A percentile compares a stretch with the other conserved stretches of the same genome.
Conservation (phyloP, 2,329 filamentous ascomycete species). For the Coniella lustricola region DNA sequence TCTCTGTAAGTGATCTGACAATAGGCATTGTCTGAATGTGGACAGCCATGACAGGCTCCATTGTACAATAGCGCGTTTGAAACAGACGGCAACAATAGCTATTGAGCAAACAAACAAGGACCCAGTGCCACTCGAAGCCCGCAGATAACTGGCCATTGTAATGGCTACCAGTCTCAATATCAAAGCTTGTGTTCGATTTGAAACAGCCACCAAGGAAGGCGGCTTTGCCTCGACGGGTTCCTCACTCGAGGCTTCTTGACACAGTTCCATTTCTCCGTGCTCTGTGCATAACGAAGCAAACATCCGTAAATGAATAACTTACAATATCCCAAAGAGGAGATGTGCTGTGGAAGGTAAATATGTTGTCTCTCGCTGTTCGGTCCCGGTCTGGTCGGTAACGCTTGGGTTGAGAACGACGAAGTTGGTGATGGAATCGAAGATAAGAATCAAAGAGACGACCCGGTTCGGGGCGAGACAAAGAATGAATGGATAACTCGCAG, state of each 20-base stretch:
- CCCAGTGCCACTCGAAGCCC: not conserved
- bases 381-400: not conserved
- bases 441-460: not conserved
- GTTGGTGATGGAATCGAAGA: not conserved
- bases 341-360: not conserved
- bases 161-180: too few species aligned
- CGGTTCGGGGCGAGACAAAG: not conserved
- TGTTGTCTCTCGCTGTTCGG: not conserved
- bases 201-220: too few species aligned
- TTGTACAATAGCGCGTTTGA: too few species aligned
- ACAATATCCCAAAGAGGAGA: not conserved
- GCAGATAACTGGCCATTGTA: too few species aligned
- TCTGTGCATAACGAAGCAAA: too few species aligned
- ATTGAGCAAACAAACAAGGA: not conserved
- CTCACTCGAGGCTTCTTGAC: too few species aligned
- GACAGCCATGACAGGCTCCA: too few species aligned
- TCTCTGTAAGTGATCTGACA: not conserved
- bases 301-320: not conserved
- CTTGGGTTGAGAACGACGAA: conserved; percentile 1
- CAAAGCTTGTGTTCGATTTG: too few species aligned
- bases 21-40: too few species aligned
- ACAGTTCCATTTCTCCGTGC: too few species aligned
- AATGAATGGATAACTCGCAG: conserved; percentile 9
- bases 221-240: too few species aligned
- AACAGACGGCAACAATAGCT: not conserved